Conservation (phyloP, 257 asterid species). For the Solanum bulbocastanum region DNA sequence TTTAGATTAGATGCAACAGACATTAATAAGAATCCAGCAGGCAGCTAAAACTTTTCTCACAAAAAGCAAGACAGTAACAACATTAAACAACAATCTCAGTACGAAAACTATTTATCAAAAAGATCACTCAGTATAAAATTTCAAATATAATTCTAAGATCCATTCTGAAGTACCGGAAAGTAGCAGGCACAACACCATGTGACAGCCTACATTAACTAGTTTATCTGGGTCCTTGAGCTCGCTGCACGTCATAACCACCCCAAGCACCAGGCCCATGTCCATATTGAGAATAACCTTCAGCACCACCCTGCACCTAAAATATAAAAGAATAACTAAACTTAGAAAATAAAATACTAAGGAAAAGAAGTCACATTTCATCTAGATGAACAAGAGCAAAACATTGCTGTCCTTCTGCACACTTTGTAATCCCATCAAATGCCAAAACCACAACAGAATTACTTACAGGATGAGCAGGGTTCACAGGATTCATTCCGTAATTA, state of each 20-base stretch:
- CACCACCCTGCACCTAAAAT: slow-evolving; percentile 56
- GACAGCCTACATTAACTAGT: slow-evolving; percentile 13
- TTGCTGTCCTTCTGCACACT: neutral
- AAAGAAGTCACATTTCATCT: neutral
- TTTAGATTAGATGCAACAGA: neutral
- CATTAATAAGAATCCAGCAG: neutral
- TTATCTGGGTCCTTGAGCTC: slow-evolving; percentile 71
- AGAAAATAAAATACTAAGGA: neutral
- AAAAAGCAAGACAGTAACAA: neutral
- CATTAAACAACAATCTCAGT: neutral
- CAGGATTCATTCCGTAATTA: slow-evolving; percentile 53
- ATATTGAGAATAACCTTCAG: slow-evolving; percentile 73
- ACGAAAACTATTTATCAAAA: neutral
- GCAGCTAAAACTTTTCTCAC: neutral
- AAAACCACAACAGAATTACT: slow-evolving; percentile 9
- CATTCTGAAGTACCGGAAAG: slow-evolving; percentile 20
- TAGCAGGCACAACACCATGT: slow-evolving; percentile 7
- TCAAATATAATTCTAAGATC: slow-evolving; percentile 5
- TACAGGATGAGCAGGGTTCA: slow-evolving; percentile 56
- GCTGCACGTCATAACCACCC: slow-evolving; percentile 59
- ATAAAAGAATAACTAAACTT: slow-evolving; percentile 2
- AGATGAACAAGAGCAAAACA: neutral
- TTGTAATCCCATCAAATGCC: neutral
- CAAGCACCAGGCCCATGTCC: slow-evolving; percentile 68
- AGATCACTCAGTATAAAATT: neutral